These are phyloP conservation scores for Alternaria viburni DNA, from an alignment of 2,329 filamentous ascomycete genomes.

Conservation along the genomic window DNA sequence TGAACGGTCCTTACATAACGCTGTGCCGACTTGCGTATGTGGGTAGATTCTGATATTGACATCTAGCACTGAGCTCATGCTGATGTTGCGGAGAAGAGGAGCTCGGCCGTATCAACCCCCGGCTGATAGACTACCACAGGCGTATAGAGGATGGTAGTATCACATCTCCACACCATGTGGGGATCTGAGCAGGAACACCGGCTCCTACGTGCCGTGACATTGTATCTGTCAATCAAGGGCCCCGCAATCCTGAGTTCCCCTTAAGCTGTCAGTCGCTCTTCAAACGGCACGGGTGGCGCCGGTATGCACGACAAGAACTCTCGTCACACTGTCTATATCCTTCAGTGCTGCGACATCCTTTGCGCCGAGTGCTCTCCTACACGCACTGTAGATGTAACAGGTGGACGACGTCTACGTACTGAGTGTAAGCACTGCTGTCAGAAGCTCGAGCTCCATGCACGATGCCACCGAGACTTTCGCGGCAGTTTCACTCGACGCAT, in stretches of 20 bases:
- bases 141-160: neutral
- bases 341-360: neutral
- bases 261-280: neutral
- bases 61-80: neutral
- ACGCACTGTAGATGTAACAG: neutral
- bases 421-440: neutral
- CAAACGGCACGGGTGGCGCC: slow-evolving; percentile 3
- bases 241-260: neutral
- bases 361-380: neutral
- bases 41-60: neutral
- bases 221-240: neutral
- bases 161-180: neutral
- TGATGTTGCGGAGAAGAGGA: neutral
- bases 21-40: neutral
- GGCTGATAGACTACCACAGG: neutral
- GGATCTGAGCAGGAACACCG: neutral
- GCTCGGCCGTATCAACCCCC: neutral
- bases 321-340: neutral
- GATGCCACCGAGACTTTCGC: neutral
- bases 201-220: neutral
- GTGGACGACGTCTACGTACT: neutral
- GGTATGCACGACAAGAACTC: neutral
- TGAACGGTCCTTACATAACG: neutral
- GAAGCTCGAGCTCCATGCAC: neutral
- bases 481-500: neutral